phyloP scores from a whole-genome alignment of 768 basidiomycete species.

The Calocybe indica region DNA sequence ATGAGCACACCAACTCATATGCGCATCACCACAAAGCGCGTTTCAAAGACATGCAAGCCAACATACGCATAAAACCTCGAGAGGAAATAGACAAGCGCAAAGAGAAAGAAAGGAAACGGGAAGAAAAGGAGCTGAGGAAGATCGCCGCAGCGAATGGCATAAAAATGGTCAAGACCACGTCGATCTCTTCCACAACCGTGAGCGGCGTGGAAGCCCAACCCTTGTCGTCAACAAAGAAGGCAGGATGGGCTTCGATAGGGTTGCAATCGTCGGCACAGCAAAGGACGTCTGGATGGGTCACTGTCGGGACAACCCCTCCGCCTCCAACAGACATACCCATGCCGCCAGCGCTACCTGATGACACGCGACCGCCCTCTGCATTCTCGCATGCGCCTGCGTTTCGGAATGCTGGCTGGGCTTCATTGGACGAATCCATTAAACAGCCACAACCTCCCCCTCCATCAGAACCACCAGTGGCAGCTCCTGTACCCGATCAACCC shows the following conservation, averaged over 20 bases:
- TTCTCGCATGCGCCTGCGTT: slow-evolving; percentile 38
- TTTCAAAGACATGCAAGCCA: slow-evolving; percentile 76
- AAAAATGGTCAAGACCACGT: slow-evolving; percentile 48
- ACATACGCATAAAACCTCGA: slow-evolving; percentile 56
- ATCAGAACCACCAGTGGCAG: slow-evolving; percentile 1
- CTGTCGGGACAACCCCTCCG: slow-evolving; percentile 24
- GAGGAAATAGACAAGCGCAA: slow-evolving; percentile 71
- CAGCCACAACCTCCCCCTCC: slow-evolving; percentile 14
- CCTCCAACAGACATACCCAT: slow-evolving; percentile 8
- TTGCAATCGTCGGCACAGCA: slow-evolving; percentile 23
- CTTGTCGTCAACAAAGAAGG: slow-evolving; percentile 23
- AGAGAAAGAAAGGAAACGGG: slow-evolving; percentile 81
- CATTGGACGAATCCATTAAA: slow-evolving; percentile 46
- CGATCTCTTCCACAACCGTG: slow-evolving; percentile 16
- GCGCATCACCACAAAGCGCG: slow-evolving; percentile 84
- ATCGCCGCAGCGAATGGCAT: slow-evolving; percentile 80
- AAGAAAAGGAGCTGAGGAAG: slow-evolving; percentile 81
- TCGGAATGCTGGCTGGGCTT: slow-evolving; percentile 62
- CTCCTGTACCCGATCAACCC: slow-evolving; percentile 13
- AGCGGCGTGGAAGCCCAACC: slow-evolving; percentile 5
- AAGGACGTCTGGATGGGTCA: slow-evolving; percentile 46
- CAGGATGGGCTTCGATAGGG: slow-evolving; percentile 42
- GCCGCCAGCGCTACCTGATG: slow-evolving; percentile 7
- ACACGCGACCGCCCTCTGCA: slow-evolving; percentile 7
- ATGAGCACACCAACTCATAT: slow-evolving; percentile 87